Base-by-base conservation (phyloP, 306 rosid genomes). In the Castanopsis chinensis region DNA sequence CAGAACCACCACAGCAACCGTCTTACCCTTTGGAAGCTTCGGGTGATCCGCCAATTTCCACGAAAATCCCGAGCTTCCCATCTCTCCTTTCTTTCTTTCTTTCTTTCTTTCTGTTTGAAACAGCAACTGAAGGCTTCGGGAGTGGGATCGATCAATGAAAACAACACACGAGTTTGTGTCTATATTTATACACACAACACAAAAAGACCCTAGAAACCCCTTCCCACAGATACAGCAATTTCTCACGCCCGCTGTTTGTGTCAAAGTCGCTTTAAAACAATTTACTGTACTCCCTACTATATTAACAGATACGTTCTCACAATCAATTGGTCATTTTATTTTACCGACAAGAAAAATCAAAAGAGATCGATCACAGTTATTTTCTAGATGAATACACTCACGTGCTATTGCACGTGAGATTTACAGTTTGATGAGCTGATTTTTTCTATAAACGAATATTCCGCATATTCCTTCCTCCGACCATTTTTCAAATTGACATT, bases 1-100 rank as follows among this genome's bases (percentile, higher is more conserved):
- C 84, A 96, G 84, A 70, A 96, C 99, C 45, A 93, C 83, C 69
- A 96, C 33, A 57, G 89, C 99, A 13, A 96, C 57, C 1, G 69
- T 75, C 89, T 93, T 96, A 1, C 91, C 99, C 97, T 96, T 96
- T 2, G 97, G 98, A 21, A 96, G 93, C 90, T 87, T 96, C n/a
- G 97, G 94, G 74, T 96, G 99, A 79, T 96, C 99, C 20, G 88
- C 86, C 88, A 96, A 80, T 78, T 87, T 96, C 96, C 96, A 96
- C 28, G 90, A 85, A 21, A 79, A 43, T 13, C 78, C 96, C 13
- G 96, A 52, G 83, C 90, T 91, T 49, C 97, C 97, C 99, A 93
- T 93, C 14, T 64, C 18, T 75, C 53, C 14, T 55, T 64, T 17
- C 5, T 43, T 4, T 17, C 6, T 4, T 19, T 61, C 56, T 53